Evolutionary conservation across 2,329 filamentous ascomycete species (phyloP).

Genomic region (Calonectria hawksworthii): DNA sequence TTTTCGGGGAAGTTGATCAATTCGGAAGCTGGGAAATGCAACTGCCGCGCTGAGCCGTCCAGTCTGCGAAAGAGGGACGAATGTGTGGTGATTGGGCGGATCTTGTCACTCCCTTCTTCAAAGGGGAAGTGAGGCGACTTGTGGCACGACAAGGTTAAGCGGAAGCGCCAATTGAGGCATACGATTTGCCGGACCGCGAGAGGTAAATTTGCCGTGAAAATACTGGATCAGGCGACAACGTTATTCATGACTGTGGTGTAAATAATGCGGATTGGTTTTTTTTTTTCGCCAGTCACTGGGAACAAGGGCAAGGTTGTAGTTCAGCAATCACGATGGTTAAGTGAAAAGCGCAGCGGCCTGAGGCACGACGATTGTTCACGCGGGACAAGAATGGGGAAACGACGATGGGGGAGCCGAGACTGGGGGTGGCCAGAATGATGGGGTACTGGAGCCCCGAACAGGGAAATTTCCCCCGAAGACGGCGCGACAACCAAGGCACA

Average conservation of each 20-base stretch:
- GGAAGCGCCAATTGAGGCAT: slow-evolving; percentile 9
- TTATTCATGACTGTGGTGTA: slow-evolving; percentile 9
- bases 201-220: not conserved
- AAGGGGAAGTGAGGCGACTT: slow-evolving; percentile 26
- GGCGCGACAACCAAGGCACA: not conserved
- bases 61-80: not conserved
- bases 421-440: slow-evolving; percentile 10
- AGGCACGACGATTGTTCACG: slow-evolving; percentile 33
- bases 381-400: slow-evolving; percentile 33
- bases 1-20: slow-evolving; percentile 9
- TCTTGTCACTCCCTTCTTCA: slow-evolving; percentile 6
- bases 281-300: not conserved
- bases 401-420: slow-evolving; percentile 12
- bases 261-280: slow-evolving; percentile 2
- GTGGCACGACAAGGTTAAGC: slow-evolving; percentile 16
- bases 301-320: slow-evolving; percentile 10
- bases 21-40: not conserved
- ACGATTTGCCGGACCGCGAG: not conserved
- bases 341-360: slow-evolving; percentile 19
- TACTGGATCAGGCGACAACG: not conserved
- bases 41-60: not conserved
- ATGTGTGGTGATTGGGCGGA: slow-evolving; percentile 1
- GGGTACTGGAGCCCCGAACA: slow-evolving; percentile 25
- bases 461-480: slow-evolving; percentile 41
- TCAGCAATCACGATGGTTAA: slow-evolving; percentile 21